A percentile compares a stretch with the other conserved stretches of the same genome.
These are phyloP conservation scores for Verticillium nonalfalfae DNA, from an alignment of 2,329 filamentous ascomycete genomes.

Conservation along the genomic window DNA sequence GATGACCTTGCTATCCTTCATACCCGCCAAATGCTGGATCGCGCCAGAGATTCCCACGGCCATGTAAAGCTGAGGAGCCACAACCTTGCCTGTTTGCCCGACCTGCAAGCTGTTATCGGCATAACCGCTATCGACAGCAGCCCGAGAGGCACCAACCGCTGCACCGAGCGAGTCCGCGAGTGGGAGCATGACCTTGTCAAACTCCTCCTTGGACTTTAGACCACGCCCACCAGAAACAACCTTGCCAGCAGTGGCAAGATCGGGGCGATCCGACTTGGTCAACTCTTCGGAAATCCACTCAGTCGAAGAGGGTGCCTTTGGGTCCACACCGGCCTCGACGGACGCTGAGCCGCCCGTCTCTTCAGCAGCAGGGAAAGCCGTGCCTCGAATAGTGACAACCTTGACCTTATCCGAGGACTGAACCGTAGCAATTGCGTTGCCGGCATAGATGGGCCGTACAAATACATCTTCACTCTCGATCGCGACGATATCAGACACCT, in stretches of 20 bases:
- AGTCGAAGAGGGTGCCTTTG: slow-evolving; percentile 64
- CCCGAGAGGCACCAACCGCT: slow-evolving; percentile 91
- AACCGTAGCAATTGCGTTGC: slow-evolving; percentile 94
- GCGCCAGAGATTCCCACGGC: slow-evolving; percentile 94
- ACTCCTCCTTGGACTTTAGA: slow-evolving; percentile 96
- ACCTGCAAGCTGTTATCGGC: slow-evolving; percentile 98
- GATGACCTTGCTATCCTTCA: slow-evolving; percentile 99
- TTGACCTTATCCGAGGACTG: slow-evolving; percentile 84
- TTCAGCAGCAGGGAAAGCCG: slow-evolving; percentile 75
- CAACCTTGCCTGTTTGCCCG: slow-evolving; percentile 97
- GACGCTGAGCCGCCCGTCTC: slow-evolving; percentile 66
- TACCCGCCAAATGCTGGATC: slow-evolving; percentile 96
- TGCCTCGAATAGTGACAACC: slow-evolving; percentile 86
- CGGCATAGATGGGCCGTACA: slow-evolving; percentile 93
- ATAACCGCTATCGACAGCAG: slow-evolving; percentile 94
- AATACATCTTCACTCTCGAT: slow-evolving; percentile 92
- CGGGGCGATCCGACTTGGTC: slow-evolving; percentile 87
- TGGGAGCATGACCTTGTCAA: slow-evolving; percentile 86
- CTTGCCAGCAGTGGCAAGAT: slow-evolving; percentile 79
- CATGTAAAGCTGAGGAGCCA: slow-evolving; percentile 91
- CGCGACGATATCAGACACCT: slow-evolving; percentile 83
- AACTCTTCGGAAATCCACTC: slow-evolving; percentile 95
- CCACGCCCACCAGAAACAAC: slow-evolving; percentile 93
- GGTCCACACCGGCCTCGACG: slow-evolving; percentile 77
- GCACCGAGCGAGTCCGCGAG: slow-evolving; percentile 89